These are phyloP conservation scores for Penicillium rolfsii DNA, from an alignment of 2,329 filamentous ascomycete species.

Conservation along the genomic window DNA sequence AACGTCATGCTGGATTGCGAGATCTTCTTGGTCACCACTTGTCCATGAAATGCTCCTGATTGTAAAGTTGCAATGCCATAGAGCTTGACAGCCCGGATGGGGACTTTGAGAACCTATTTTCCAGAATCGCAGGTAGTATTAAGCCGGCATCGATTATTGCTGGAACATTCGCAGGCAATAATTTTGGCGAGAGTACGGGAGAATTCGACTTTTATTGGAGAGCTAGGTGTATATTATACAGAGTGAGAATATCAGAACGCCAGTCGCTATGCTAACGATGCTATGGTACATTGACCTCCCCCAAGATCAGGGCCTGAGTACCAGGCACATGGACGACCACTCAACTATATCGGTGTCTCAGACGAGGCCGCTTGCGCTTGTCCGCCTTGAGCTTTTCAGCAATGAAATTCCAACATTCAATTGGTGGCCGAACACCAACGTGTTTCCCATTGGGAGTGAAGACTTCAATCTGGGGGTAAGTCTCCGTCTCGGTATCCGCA, in stretches of 20 bases:
- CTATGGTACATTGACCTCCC: slow-evolving; percentile 22
- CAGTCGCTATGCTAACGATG: slow-evolving; percentile 26
- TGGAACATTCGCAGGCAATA: neutral
- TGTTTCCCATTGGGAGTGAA: slow-evolving; percentile 85
- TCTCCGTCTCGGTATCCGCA: slow-evolving; percentile 36
- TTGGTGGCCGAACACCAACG: slow-evolving; percentile 54
- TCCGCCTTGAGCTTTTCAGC: slow-evolving; percentile 38
- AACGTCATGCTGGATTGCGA: neutral
- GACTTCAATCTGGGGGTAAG: slow-evolving; percentile 71
- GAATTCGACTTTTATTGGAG: neutral
- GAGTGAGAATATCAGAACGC: slow-evolving; percentile 17
- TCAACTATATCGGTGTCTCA: slow-evolving; percentile 22
- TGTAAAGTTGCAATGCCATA: no score
- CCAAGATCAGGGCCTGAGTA: neutral
- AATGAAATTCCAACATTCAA: slow-evolving; percentile 41
- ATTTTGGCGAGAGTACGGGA: neutral
- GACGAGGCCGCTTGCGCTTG: slow-evolving; percentile 33
- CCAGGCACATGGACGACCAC: neutral
- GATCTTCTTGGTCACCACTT: no score
- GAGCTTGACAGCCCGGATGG: no score
- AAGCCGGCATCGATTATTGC: neutral
- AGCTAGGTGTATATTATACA: slow-evolving; percentile 12
- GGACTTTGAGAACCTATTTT: no score
- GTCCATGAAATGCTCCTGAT: no score
- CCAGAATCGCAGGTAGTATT: no score